Percentiles rank a stretch among this genome's conserved stretches.
Evolutionary conservation across 2,329 filamentous ascomycete genomes (phyloP).

Genomic region (Microsporum audouinii): DNA sequence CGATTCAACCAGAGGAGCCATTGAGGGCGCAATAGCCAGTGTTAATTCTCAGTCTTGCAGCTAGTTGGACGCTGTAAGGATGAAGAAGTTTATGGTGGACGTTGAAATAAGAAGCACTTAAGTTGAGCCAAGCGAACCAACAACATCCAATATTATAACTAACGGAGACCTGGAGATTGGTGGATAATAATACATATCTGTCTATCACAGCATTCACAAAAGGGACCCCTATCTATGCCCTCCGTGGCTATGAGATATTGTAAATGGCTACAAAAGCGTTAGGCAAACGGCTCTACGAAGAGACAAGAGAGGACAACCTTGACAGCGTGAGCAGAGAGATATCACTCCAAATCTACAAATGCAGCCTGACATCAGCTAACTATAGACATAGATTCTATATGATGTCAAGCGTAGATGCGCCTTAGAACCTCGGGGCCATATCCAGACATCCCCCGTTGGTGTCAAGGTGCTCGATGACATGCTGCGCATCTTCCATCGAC

Average conservation of each 20-base stretch:
- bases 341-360: not conserved
- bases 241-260: not conserved
- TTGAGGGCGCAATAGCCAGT: slow-evolving; percentile 18
- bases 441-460: not conserved
- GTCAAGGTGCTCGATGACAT: slow-evolving; percentile 6
- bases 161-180: no score
- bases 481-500: not conserved
- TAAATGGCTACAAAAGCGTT: not conserved
- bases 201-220: no score
- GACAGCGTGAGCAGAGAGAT: not conserved
- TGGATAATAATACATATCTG: no score
- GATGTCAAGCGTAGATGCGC: not conserved
- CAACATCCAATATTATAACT: no score
- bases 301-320: not conserved
- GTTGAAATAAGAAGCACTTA: not conserved
- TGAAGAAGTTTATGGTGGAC: not conserved
- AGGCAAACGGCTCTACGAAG: not conserved
- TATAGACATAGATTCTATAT: not conserved
- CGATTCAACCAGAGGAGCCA: slow-evolving; percentile 46
- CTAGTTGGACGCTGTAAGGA: not conserved
- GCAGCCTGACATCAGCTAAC: not conserved
- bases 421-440: not conserved
- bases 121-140: no score
- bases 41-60: not conserved
- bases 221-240: no score